Conservation (phyloP, 768 basidiomycete genomes). For the Kwoniella sp. region DNA sequence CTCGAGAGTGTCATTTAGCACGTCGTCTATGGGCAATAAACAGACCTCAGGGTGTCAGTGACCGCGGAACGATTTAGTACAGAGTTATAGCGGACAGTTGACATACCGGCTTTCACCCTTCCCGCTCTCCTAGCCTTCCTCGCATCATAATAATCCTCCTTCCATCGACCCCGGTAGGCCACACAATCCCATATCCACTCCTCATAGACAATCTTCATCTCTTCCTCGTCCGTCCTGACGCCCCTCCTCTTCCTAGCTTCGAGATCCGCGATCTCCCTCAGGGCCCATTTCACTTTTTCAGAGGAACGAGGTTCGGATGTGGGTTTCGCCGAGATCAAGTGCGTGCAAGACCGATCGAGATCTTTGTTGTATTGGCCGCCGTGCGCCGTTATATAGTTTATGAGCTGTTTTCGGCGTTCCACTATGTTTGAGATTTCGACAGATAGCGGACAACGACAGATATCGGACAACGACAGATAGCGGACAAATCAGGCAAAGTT, state of each 20-base stretch:
- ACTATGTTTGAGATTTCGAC: conserved; percentile 26
- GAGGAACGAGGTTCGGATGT: conserved; percentile 61
- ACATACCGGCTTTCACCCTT: conserved; percentile 36
- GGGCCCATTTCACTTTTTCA: conserved; percentile 64
- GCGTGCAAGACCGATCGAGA: conserved; percentile 78
- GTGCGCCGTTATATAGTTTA: conserved; percentile 63
- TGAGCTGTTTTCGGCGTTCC: conserved; percentile 67
- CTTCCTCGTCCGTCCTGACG: conserved; percentile 59
- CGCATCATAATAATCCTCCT: conserved; percentile 53
- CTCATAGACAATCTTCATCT: conserved; percentile 83
- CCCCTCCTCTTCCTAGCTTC: conserved; percentile 30
- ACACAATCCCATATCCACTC: conserved; percentile 97
- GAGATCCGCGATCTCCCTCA: conserved; percentile 31
- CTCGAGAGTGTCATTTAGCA: conserved; percentile 31
- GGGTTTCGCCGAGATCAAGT: conserved; percentile 71
- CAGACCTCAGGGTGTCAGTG: conserved; percentile 1
- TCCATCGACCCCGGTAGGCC: conserved; percentile 66
- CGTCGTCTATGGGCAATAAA: conserved; percentile 31
- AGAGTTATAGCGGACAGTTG: too few species aligned
- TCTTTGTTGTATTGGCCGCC: conserved; percentile 74
- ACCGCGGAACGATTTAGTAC: neutral
- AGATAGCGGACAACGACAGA: too few species aligned
- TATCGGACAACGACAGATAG: too few species aligned
- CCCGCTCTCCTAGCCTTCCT: conserved; percentile 37
- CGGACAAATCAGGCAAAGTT: neutral